Base-by-base conservation (phyloP, 352 stramenopile genomes). In the Phytophthora pini region DNA sequence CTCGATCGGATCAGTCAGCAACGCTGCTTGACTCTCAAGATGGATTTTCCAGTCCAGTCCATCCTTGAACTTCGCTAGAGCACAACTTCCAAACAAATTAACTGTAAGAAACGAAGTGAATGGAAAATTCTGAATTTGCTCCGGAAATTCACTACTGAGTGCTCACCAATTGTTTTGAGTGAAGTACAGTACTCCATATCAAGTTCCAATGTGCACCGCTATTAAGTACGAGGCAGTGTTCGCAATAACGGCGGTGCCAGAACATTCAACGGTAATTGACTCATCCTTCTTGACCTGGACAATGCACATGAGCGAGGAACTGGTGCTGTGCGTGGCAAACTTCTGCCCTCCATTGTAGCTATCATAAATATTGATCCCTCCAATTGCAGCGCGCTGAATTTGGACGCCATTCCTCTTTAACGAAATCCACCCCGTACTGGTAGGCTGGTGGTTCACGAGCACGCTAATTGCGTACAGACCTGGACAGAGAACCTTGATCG, bases 401-500 rank as follows among this genome's bases (percentile, higher is more conserved):
- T 40, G 4, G 8, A 9, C 10, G 5, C 38, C 45, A 15, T 57
- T 52, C 32, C 13, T 26, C 20, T 56, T 12, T 22, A 56, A 24
- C 20, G 38, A 34, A 47, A 56, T 47, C 2, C 36, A 24, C 15
- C 22, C 45, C 13, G 3, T 4, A 29, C 9, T 1, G n/a, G 24
- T 13, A 10, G 59, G 43, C 2, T 50, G 1, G 32, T 68, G 61
- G 45, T 68, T 68, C 34, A 68, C 60, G 24, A 68, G 43, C 3
- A 50, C 53, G 7, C 20, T 47, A 13, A 69, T 29, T 17, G 38
- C 40, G 12, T 64, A 69, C 27, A 63, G 1, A 1, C 61, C 61
- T 11, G 53, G 31, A 5, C 27, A 0, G 11, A 43, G 7, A 24
- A 55, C 9, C 8, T 0, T 9, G 26, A 69, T 58, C 15, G 39